Evolutionary conservation across 2,329 filamentous ascomycete genomes (phyloP).

Genomic region (Davidsoniella virescens): DNA sequence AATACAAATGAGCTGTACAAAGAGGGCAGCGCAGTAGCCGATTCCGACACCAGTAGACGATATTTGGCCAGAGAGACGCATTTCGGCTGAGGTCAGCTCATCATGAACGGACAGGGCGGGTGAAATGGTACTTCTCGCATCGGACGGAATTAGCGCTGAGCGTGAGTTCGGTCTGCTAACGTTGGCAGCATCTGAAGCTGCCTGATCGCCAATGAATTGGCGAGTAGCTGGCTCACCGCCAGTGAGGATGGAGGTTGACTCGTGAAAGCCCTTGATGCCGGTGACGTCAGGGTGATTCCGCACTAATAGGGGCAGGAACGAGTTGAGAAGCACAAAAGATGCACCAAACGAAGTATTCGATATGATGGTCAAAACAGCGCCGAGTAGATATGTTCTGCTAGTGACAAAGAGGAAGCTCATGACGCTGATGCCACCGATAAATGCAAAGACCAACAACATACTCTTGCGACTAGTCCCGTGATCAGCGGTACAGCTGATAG

Average conservation of each 20-base stretch:
- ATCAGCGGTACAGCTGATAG: constrained; percentile 90
- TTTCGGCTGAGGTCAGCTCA: constrained; percentile 30
- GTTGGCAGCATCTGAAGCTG: constrained; percentile 13
- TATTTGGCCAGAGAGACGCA: constrained; percentile 74
- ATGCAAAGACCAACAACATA: constrained; percentile 70
- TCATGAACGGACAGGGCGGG: constrained; percentile 3
- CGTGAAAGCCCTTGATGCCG: constrained; percentile 3
- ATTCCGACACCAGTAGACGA: constrained; percentile 88
- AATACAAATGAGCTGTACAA: constrained; percentile 70
- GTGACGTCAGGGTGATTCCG: constrained; percentile 52
- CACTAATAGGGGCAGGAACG: constrained; percentile 81
- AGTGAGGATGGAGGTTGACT: neutral
- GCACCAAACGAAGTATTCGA: constrained; percentile 90
- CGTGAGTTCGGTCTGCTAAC: constrained; percentile 24
- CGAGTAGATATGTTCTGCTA: constrained; percentile 62
- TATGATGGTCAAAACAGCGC: constrained; percentile 69
- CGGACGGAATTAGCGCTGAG: constrained; percentile 29
- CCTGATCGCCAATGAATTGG: neutral
- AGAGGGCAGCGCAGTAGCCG: constrained; percentile 73
- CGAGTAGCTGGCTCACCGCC: neutral
- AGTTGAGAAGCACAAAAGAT: constrained; percentile 89
- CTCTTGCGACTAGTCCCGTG: constrained; percentile 86
- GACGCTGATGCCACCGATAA: constrained; percentile 62
- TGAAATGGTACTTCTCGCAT: constrained; percentile 10
- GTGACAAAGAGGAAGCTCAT: constrained; percentile 77